Base-by-base conservation (phyloP, 1,284 basidiomycete genomes). In the Fomitiporia mediterranea region DNA sequence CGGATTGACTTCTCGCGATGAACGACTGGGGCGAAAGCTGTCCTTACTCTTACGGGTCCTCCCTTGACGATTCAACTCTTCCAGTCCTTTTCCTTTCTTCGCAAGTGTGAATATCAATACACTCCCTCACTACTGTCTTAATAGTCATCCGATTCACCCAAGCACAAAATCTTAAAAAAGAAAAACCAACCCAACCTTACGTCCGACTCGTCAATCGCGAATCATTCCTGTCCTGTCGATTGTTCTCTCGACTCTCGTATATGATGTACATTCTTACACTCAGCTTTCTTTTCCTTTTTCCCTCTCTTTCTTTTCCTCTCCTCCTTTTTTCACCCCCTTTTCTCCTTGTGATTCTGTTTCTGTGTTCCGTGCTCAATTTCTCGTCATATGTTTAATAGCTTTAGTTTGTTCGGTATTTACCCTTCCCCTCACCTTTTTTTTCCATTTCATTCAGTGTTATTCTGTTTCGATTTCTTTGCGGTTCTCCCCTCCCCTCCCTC, bases 1-100 rank as follows among this genome's bases (percentile, higher is more conserved):
- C 76, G 72, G 60, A 74, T 75, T 47, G 70, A 78, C 65, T 69
- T 78, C 47, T 73, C 75, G 57, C 72, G 73, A 65, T 75, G 61
- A 65, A 56, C 23, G 40, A 51, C 19, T 30, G 34, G 21, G 17
- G 21, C 19, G 13, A 35, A 13, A 37, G n/a, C 19, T 8, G 21
- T 21, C 19, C 13, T 23, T 15, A 27, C n/a, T n/a, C n/a, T n/a
- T n/a, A n/a, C n/a, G n/a, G n/a, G n/a, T n/a, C n/a, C n/a, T n/a
- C 11, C 21, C 21, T 43, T 11, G 15, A 43, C 17, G 21, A 3
- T 42, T n/a, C 27, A 19, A 3, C 3, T 43, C 15, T 43, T 43
- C 21, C 40, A 7, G 5, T 42, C 42, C 37, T 42, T 42, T 53
- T 28, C 19, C 38, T 53, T 42, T 48, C n/a, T 25, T 25, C 21